phyloP scores from a whole-genome alignment of 2,329 filamentous ascomycete species.

The Berkeleyomyces basicola region DNA sequence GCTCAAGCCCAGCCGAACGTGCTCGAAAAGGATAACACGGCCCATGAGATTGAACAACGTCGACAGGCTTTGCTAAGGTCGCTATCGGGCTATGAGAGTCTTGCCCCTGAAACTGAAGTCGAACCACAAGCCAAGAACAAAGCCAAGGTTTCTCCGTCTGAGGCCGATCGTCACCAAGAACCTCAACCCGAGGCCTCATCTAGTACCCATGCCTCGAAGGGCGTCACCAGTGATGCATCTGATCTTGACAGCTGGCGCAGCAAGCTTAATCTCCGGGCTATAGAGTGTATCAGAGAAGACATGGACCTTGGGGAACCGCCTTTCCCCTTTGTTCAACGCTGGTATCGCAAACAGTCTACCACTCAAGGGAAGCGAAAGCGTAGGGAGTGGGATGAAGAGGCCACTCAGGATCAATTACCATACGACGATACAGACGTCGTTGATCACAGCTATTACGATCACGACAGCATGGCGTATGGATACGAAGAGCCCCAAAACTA shows the following conservation, averaged over 20 bases:
- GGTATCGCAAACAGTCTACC: slow-evolving; percentile 56
- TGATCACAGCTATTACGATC: not conserved
- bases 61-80: slow-evolving; percentile 20
- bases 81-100: slow-evolving; percentile 24
- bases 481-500: slow-evolving; percentile 21
- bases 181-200: slow-evolving; percentile 26
- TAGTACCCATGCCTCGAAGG: slow-evolving; percentile 16
- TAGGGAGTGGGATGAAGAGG: slow-evolving; percentile 25
- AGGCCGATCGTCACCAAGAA: not conserved
- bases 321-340: slow-evolving; percentile 78
- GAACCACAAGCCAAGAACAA: slow-evolving; percentile 1
- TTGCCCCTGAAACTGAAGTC: not conserved
- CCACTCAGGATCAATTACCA: slow-evolving; percentile 21
- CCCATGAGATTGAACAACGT: slow-evolving; percentile 3
- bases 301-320: slow-evolving; percentile 58
- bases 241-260: slow-evolving; percentile 47
- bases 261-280: slow-evolving; percentile 58
- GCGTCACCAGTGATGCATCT: not conserved
- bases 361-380: slow-evolving; percentile 31
- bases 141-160: slow-evolving; percentile 8
- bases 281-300: slow-evolving; percentile 65
- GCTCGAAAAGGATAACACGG: not conserved
- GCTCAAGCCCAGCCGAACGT: not conserved
- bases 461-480: not conserved
- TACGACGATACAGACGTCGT: slow-evolving; percentile 13